These are phyloP conservation scores for Flaveria sonorensis DNA, from an alignment of 129 eudicot genomes.

Conservation along the genomic window DNA sequence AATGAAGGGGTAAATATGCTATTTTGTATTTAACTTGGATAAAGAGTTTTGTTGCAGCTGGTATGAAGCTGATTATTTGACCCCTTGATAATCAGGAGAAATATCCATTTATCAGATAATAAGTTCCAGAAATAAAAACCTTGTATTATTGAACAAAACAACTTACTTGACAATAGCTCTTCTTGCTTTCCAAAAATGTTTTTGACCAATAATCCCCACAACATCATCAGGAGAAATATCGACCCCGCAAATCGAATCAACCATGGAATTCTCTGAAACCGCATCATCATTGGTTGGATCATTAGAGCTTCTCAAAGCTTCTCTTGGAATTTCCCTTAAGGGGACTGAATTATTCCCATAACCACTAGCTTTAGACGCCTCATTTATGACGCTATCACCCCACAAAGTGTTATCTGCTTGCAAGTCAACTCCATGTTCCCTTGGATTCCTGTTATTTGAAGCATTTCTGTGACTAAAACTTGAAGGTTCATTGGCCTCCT, in stretches of 20 bases:
- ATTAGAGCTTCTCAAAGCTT: conserved; percentile 42
- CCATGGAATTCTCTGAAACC: conserved; percentile 71
- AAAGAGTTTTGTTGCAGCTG: not conserved
- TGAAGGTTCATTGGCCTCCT: conserved; percentile 38
- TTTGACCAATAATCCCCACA: conserved; percentile 78
- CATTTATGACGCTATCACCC: conserved; percentile 42
- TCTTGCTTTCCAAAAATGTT: conserved; percentile 93
- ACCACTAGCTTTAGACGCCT: conserved; percentile 31
- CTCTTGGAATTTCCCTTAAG: conserved; percentile 32
- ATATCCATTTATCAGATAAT: not conserved
- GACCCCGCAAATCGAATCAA: conserved; percentile 56
- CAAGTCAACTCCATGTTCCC: conserved; percentile 39
- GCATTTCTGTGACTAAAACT: conserved; percentile 23
- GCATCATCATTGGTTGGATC: conserved; percentile 55
- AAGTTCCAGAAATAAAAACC: not conserved
- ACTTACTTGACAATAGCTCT: conserved; percentile 90
- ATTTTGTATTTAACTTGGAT: not conserved
- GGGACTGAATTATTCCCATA: conserved; percentile 34
- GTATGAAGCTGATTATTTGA: not conserved
- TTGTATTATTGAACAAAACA: not conserved
- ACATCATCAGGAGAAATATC: conserved; percentile 88
- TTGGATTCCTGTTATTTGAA: conserved; percentile 37
- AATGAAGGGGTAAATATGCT: not conserved
- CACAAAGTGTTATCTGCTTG: conserved; percentile 31
- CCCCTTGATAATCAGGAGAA: not conserved